Evolutionary conservation across 345 rosid species (phyloP), one percentile per base, ranked within the genome.

Genomic region (Euclidium syriacum): DNA sequence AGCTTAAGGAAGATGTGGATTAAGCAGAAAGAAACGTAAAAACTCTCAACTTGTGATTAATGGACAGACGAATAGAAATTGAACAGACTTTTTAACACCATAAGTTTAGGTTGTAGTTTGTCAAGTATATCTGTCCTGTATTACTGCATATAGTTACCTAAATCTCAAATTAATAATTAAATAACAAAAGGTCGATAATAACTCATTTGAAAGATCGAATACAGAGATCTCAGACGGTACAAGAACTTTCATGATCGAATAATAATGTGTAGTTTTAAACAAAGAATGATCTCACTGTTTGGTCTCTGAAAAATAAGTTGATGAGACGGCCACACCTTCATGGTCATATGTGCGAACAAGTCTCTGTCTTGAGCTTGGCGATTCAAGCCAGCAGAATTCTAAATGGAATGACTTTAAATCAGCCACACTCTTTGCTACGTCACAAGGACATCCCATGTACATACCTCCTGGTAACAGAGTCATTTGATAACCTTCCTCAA

Each of bases 321-420:
- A 83, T 5, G 98, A 92, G 10, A 92, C 95, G 16, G 84, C 91
- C 72, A 87, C 40, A 56, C 98, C 98, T 67, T 89, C 90, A 7
- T 77, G 76, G 68, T 87, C 98, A 11, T 71, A 92, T 7, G 96
- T 92, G 41, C 95, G 80, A 36, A 89, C 74, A 7, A 89, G 89
- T 67, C 88, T 82, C 59, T 87, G 95, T 73, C 96, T 81, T 78
- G 76, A 82, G 18, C 73, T 75, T 0, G 90, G 71, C 2, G 84
- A 62, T 70, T 89, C 94, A 8, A 85, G 80, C 98, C 95, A 88
- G 65, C 96, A 83, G 55, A 92, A 87, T 61, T 89, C 95, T 61
- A 89, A 71, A 71, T 89, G 98, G 64, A 92, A 92, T 1, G 95
- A 80, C 76, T 72, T 83, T 4, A 82, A 74, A 50, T 85, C 91